Base-by-base conservation (phyloP, 2,329 filamentous ascomycete species). In the Lojkania enalia region DNA sequence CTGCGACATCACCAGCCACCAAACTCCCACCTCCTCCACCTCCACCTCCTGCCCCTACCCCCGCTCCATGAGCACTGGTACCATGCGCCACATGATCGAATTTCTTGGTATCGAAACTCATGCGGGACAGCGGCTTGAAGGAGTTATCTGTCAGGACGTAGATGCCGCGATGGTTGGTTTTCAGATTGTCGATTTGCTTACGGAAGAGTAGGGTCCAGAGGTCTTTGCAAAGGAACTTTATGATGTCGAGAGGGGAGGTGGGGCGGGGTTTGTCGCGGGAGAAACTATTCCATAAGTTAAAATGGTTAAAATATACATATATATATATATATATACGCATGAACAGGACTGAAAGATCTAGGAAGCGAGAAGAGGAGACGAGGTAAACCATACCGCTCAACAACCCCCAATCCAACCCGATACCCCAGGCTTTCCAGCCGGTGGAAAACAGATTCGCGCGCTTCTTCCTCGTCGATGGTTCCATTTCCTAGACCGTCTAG, bases 171-270 rank as follows among this genome's bases (percentile, higher is more conserved):
- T 99, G 94, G 66, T 99, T 99, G 6, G 94, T 99, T 74, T 99
- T 99, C 35, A 99, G 79, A 68, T 99, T 99, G 72, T 99, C 94
- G 64, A 99, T 89, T 70, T 97, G 95, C 73, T 99, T 99, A 67
- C 88, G 82, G 71, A 96, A 99, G 13, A 96, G 82, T 15, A 97
- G 78, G 23, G 84, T 90, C 94, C 94, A 99, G 33, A 99, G 79
- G 70, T 99, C 94, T 76, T 99, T 99, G 81, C 94, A 99, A 38
- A 99, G 78, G 65, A 99, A 97, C 70, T 99, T 99, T 69, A 99
- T 99, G 38, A 91, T 87, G 66, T 97, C 94, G 31, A 99, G 82
- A 3, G 91, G 91, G 60, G 96, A 90, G 50, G 86, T 88, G 66
- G 96, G 95, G 37, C 90, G 87, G 30, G 92, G 90, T 39, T 90